Conservation (phyloP, 2,329 filamentous ascomycete genomes). For the Helotiales sp. region DNA sequence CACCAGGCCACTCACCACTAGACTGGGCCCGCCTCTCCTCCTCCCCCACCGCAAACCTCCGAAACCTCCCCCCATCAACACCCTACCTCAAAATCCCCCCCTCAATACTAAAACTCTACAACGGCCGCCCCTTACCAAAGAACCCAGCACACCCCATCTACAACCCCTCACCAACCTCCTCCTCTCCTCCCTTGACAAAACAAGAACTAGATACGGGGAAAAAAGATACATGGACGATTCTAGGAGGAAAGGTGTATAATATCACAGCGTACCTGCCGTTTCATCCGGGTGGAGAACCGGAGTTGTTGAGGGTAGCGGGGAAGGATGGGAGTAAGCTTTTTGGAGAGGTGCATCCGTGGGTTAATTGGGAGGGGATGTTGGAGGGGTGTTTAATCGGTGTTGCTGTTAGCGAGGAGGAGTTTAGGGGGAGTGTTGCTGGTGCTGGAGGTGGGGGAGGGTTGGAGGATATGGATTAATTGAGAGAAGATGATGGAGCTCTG, state of each 20-base stretch:
- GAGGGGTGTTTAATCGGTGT: constrained; percentile 62
- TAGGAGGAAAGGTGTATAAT: constrained; percentile 92
- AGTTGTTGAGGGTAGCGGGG: constrained; percentile 65
- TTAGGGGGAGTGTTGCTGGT: constrained; percentile 28
- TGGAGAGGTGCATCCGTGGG: constrained; percentile 69
- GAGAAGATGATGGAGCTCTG: neutral
- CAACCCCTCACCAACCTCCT: too few species aligned
- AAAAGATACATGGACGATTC: constrained; percentile 85
- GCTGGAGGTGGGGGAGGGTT: too few species aligned
- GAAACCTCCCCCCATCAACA: constrained; percentile 54
- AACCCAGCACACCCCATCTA: too few species aligned
- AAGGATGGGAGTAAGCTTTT: constrained; percentile 64
- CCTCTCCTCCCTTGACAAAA: neutral
- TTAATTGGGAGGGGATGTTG: constrained; percentile 72
- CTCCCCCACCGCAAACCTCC: constrained; percentile 63
- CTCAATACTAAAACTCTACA: constrained; percentile 73
- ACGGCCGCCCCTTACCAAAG: constrained; percentile 58
- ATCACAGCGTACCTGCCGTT: constrained; percentile 86
- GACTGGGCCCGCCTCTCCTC: constrained; percentile 86
- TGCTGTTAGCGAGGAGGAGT: constrained; percentile 56
- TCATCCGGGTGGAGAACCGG: constrained; percentile 82
- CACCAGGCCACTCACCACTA: constrained; percentile 90
- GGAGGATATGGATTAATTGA: constrained; percentile 60
- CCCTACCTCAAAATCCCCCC: constrained; percentile 76
- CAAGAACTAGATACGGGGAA: constrained; percentile 50